These are phyloP conservation scores for Penicillium sp. DNA, from an alignment of 2,329 filamentous ascomycete species.

Conservation along the genomic window DNA sequence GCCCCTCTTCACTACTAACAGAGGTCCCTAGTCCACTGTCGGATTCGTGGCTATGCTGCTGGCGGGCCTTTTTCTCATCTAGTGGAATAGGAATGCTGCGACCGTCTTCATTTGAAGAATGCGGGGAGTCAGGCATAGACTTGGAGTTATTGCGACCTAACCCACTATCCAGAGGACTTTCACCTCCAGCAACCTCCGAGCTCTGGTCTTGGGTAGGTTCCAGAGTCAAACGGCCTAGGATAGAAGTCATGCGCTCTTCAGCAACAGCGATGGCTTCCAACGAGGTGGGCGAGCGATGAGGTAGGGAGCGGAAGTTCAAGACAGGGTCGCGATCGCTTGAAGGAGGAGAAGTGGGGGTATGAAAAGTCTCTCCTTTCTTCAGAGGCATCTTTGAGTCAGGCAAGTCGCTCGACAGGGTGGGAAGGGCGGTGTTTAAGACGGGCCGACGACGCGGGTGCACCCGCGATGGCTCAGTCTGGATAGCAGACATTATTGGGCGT, in stretches of 20 bases:
- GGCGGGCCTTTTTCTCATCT: conserved; percentile 24
- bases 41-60: conserved; percentile 60
- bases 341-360: conserved; percentile 38
- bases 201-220: conserved; percentile 42
- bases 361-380: conserved; percentile 61
- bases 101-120: conserved; percentile 25
- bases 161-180: not conserved
- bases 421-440: conserved; percentile 23
- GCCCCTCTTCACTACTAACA: conserved; percentile 51
- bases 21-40: conserved; percentile 86
- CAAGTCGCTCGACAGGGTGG: conserved; percentile 22
- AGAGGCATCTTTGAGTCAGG: conserved; percentile 45
- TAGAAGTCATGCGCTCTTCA: conserved; percentile 59
- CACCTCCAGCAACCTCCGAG: not conserved
- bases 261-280: conserved; percentile 63
- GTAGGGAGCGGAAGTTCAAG: conserved; percentile 43
- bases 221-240: conserved; percentile 58
- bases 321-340: conserved; percentile 36
- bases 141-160: not conserved
- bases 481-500: conserved; percentile 24
- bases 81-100: conserved; percentile 11
- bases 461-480: conserved; percentile 20
- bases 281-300: conserved; percentile 57
- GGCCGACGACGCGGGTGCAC: conserved; percentile 31
- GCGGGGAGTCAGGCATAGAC: conserved; percentile 8